Base-by-base conservation (phyloP, 2,329 filamentous ascomycete genomes). In the Alternaria longipes region DNA sequence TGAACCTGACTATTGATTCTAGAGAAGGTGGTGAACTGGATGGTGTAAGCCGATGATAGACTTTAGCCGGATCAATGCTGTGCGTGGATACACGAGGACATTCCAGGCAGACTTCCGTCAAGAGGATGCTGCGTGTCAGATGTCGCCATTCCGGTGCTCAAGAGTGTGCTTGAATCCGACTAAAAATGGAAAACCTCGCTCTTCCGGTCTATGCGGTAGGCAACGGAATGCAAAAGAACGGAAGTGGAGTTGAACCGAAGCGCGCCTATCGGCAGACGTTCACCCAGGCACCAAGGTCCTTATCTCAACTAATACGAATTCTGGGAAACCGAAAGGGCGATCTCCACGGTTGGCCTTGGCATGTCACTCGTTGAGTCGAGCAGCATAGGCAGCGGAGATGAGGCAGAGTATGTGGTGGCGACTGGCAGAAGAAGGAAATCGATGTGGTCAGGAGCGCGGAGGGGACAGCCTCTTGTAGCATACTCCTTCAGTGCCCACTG, bases 311-410 rank as follows among this genome's bases (percentile, higher is more conserved):
- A 3, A 14, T 28, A 14, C 26, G 20, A 32, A 16, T 51, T 24
- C 34, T 55, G 40, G 54, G 54, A 59, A 42, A 46, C 44, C 44
- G 40, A 28, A 32, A 41, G 49, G 38, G 9, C 32, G 40, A 60
- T 61, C 42, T 56, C 28, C 57, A 54, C 58, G 38, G 52, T 24
- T 28, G 28, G 44, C 11, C 64, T 67, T 65, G 59, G 64, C 62
- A 22, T 22, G 11, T 20, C 8, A 52, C 6, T 47, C n/a, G 45
- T 50, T 24, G 32, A 24, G 36, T 34, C 22, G 46, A 45, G 26
- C 22, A 41, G 56, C 47, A 12, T 18, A 40, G 45, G 26, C 20
- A 41, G 46, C 32, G 50, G 42, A 55, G 51, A 38, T 38, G 34
- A 40, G 40, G 46, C 28, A 20, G n/a, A 51, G 22, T 7, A 4